Base-by-base conservation (phyloP, 2,329 filamentous ascomycete species). In the Ophiostoma ips region DNA sequence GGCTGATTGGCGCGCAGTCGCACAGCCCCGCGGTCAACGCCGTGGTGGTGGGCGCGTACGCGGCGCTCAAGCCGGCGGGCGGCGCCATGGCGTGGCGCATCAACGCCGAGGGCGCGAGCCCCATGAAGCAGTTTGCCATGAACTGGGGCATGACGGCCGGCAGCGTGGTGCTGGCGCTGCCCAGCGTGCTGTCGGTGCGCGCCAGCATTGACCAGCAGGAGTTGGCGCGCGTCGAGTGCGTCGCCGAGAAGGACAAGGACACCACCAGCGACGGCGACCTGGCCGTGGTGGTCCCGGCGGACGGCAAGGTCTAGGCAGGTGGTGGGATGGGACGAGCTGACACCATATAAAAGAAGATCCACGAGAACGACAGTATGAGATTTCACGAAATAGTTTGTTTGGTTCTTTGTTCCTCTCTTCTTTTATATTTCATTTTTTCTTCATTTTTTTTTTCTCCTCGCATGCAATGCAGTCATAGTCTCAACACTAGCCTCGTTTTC, bases 1-100 rank as follows among this genome's bases (percentile, higher is more conserved):
- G 78, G 77, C 59, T 71, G 19, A 68, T 71, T 48, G 68, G 70
- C 7, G 66, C 69, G 1, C 63, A 64, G 52, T 68, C 64, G 28
- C 70, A 72, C 56, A 67, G 62, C 15, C 61, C 68, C 0, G 63
- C 61, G 0, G 58, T 64, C 11, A 63, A 68, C 1, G 70, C 70
- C 15, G 61, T 71, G 13, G 60, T 71, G 24, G 69, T 71, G 1
- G 68, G 70, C 28, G 61, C 68, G 10, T 72, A 73, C 56, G 70
- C 71, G 60, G 65, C 64, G 3, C 64, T 72, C 52, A 68, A 71
- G 54, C 61, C 64, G 1, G 59, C 63, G 0, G 50, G 50, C 19
- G 50, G 50, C 5, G 28, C 50, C 28, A 52, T 52, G 50, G 50
- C 68, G 2, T 72, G 50, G 50, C 50, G 50, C 28, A 30, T 68